Evolutionary conservation across 139 green algal genomes (phyloP), one percentile per base, ranked within the genome.

Genomic region (Auxenochlorella protothecoides): DNA sequence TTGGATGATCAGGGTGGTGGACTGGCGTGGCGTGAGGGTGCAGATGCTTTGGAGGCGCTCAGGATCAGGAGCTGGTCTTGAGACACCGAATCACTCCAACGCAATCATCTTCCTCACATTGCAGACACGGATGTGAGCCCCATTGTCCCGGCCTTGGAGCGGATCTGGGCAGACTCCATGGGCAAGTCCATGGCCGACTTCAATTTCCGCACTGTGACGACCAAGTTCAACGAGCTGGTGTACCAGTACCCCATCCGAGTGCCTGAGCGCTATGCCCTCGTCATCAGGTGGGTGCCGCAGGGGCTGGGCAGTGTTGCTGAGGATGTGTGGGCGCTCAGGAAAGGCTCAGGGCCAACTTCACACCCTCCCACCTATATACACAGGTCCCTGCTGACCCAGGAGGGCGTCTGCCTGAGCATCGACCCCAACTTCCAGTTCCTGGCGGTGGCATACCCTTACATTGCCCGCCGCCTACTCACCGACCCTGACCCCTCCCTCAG

Each of bases 201-300:
- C 83, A 99, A 98, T 87, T 99, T 99, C 86, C 83, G 92, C 15
- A 93, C 88, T 57, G 94, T 99, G 3, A 98, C 95, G 67, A 90
- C 81, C 76, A 96, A 95, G 81, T 98, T 99, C 87, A 98, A 98
- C 75, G 89, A 98, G 86, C 86, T 98, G 3, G 91, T 99, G 70
- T 99, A 96, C 85, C 87, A 99, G 84, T 98, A 98, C 84, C 94
- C 93, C 67, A 98, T 99, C 82, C 91, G 94, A 72, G 98, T 99
- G 75, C 95, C 95, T 6, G 95, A 98, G 84, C 87, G 95, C 53
- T 99, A 96, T 85, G 89, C 87, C 6, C 84, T 99, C 0, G 93
- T 99, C 68, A 99, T 99, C 81, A 88, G 86, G 83, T 87, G 72
- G 5, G 72, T 2, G 15, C 52, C 9, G n/a, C 27, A 60, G 11